Evolutionary conservation across 345 rosid genomes (phyloP), one percentile per base, ranked within the genome.

Genomic region (Ailanthus altissimus): DNA sequence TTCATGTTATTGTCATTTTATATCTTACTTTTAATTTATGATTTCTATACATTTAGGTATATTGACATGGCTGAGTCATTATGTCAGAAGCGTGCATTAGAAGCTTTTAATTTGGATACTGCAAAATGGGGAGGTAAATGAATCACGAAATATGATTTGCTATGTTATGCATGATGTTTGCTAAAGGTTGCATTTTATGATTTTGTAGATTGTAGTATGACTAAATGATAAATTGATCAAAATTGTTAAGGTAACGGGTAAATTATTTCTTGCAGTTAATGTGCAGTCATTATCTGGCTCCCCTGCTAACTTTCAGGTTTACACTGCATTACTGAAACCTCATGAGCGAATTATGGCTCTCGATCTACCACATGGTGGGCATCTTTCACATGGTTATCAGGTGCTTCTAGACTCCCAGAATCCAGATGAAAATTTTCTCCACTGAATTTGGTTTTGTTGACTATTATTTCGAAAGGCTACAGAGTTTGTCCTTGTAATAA

Each of bases 331-430:
- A 23, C 71, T 95, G 79, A 95, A 89, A 50, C 99, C 99, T 66
- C 99, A 95, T 83, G 99, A 93, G 72, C 84, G 99, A 87, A 95
- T 95, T 79, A 93, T 95, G 99, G 97, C 97, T 8, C 95, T 95
- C 81, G 99, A 95, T 79, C 88, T 95, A 51, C 99, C 99, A 58
- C 99, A 95, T 86, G 99, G 99, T 15, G 99, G 99, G 40, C 99
- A 95, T 87, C 98, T 95, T 86, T 95, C 99, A 75, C 99, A 95
- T 81, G 99, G 99, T 84, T 95, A 93, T 79, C 98, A 95, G 98
- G 99, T 94, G 76, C 85, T 26, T 72, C 38, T 4, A 60, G 61
- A 20, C 79, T 43, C 58, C n/a, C n/a, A n/a, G n/a, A n/a, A n/a
- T n/a, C 23, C 23, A 7, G 3, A 13, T 21, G 23, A 58, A 58